Evolutionary conservation across 768 basidiomycete species (phyloP).

Genomic region (Gelatoporia subvermispora): DNA sequence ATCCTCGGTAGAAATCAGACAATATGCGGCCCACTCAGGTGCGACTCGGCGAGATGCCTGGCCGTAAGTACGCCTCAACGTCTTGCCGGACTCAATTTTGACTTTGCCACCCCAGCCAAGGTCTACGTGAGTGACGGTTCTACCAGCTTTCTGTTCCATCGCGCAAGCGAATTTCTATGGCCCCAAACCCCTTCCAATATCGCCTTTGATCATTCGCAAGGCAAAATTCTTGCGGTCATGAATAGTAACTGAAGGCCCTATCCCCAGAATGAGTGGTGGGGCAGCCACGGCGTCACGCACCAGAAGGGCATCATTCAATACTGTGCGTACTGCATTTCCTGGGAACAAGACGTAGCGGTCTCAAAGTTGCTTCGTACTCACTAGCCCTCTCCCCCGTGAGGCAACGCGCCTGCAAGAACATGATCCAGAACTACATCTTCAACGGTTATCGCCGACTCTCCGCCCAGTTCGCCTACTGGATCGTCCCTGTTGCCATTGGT

Average conservation of each 20-base stretch:
- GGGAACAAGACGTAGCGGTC: not conserved
- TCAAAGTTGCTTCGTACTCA: not conserved
- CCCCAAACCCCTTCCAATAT: no score
- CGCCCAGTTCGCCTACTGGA: slow-evolving; percentile 72
- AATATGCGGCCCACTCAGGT: slow-evolving; percentile 62
- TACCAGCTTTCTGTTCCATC: no score
- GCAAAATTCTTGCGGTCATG: no score
- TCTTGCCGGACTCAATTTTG: not conserved
- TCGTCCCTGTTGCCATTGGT: slow-evolving; percentile 76
- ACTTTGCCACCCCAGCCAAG: slow-evolving; percentile 50
- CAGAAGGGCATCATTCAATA: slow-evolving; percentile 78
- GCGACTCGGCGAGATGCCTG: slow-evolving; percentile 74
- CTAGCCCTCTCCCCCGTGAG: slow-evolving; percentile 85
- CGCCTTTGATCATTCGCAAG: no score
- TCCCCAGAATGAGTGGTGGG: slow-evolving; percentile 85
- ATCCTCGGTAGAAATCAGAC: slow-evolving; percentile 10
- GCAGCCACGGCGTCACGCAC: slow-evolving; percentile 60
- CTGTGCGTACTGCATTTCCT: slow-evolving; percentile 49
- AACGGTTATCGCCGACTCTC: slow-evolving; percentile 80
- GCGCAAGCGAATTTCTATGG: not conserved
- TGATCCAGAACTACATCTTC: slow-evolving; percentile 74
- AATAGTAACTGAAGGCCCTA: no score
- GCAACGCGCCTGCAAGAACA: slow-evolving; percentile 66
- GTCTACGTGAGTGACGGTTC: slow-evolving; percentile 60
- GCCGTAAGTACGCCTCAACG: slow-evolving; percentile 47